phyloP scores from a whole-genome alignment of 495 filamentous ascomycete genomes.

The Beverwykella pulmonaria region DNA sequence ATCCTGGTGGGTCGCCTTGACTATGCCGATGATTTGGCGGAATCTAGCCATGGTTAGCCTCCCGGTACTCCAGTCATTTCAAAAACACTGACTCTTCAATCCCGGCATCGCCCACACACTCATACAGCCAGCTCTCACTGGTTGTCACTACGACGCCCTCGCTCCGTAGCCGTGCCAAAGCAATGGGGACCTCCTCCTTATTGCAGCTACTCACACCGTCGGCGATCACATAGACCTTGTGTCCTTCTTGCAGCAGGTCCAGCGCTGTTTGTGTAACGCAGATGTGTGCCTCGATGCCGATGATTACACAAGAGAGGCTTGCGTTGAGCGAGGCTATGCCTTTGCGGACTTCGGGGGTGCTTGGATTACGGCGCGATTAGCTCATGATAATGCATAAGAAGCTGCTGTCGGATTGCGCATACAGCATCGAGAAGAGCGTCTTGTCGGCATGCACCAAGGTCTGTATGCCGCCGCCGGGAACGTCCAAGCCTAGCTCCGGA shows the following conservation, averaged over 20 bases:
- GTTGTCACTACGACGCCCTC: constrained; percentile 82
- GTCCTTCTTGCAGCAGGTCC: constrained; percentile 72
- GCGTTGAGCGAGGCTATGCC: constrained; percentile 32
- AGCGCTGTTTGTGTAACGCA: constrained; percentile 87
- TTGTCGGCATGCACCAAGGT: constrained; percentile 72
- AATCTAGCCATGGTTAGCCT: constrained; percentile 52
- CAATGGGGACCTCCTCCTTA: constrained; percentile 75
- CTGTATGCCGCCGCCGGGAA: constrained; percentile 44
- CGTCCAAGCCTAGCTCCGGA: constrained; percentile 61
- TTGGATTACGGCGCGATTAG: constrained; percentile 28
- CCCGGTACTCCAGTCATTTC: background rate
- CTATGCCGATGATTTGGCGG: constrained; percentile 67
- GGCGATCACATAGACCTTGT: constrained; percentile 85
- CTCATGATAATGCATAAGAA: background rate
- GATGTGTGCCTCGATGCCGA: constrained; percentile 93
- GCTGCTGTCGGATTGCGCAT: constrained; percentile 39
- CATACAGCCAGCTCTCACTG: constrained; percentile 90
- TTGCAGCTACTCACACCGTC: constrained; percentile 90
- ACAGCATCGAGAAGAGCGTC: constrained; percentile 83
- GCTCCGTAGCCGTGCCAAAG: constrained; percentile 70
- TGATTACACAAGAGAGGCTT: constrained; percentile 58
- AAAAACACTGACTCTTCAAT: constrained; percentile 58
- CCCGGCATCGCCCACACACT: constrained; percentile 85
- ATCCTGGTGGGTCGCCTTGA: constrained; percentile 72
- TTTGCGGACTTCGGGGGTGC: constrained; percentile 43